Conservation (phyloP, 805 yeast genomes). For the Novakomyces olei region DNA sequence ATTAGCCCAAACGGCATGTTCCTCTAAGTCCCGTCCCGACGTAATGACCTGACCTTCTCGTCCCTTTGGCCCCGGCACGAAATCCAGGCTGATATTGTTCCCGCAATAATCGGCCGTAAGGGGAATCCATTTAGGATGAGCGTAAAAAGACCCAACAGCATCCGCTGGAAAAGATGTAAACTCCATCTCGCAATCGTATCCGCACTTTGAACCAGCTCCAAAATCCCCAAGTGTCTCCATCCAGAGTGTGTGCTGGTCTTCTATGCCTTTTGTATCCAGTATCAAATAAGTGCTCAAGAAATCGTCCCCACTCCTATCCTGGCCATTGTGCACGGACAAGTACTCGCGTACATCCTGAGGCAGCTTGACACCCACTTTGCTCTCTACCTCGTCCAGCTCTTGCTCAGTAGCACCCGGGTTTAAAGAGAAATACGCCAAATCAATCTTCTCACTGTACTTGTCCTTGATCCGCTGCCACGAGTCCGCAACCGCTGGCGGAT, state of each 20-base stretch:
- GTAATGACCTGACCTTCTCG: slow-evolving; percentile 76
- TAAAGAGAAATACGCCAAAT: slow-evolving; percentile 61
- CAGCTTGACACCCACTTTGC: slow-evolving; percentile 47
- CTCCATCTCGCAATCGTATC: too few species aligned
- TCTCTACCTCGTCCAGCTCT: slow-evolving; percentile 65
- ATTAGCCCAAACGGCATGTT: slow-evolving; percentile 64
- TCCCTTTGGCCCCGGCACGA: slow-evolving; percentile 61
- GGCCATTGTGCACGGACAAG: slow-evolving; percentile 73
- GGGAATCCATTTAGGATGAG: slow-evolving; percentile 87
- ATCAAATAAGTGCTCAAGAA: slow-evolving; percentile 65
- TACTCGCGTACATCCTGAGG: slow-evolving; percentile 73
- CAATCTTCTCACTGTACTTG: slow-evolving; percentile 59
- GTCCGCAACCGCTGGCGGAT: slow-evolving; percentile 39
- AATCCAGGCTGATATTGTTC: slow-evolving; percentile 79
- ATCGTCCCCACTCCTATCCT: slow-evolving; percentile 51
- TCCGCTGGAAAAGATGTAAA: slow-evolving; percentile 62
- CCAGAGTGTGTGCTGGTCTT: slow-evolving; percentile 70
- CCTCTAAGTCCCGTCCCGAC: slow-evolving; percentile 86
- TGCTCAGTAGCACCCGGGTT: slow-evolving; percentile 57
- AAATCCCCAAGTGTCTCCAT: slow-evolving; percentile 12
- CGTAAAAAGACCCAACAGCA: slow-evolving; percentile 49
- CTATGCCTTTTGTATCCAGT: slow-evolving; percentile 59
- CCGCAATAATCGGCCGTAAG: slow-evolving; percentile 72
- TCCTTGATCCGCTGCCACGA: slow-evolving; percentile 77
- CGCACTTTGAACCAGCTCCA: slow-evolving; percentile 4